Evolutionary conservation across 169 alveolate species (phyloP), one percentile per base, ranked within the genome.

Genomic region (Eimeria brunetti): DNA sequence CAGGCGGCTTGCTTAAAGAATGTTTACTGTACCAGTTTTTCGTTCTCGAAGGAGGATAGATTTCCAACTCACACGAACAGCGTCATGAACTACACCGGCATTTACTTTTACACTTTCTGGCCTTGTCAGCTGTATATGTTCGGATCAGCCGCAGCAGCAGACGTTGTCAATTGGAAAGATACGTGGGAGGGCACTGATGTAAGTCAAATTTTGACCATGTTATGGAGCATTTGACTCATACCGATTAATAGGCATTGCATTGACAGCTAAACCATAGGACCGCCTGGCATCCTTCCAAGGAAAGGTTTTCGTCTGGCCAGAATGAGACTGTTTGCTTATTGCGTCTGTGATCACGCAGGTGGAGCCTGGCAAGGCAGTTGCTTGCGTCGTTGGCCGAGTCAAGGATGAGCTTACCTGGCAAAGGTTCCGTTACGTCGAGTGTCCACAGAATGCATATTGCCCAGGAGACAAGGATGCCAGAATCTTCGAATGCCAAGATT

Each of bases 381-480:
- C 60, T 22, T 93, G 96, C 33, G 81, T 81, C 56, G 73, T 93
- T 44, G 83, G 81, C 41, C 92, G 96, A 27, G 93, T 73, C 4
- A 56, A 30, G 89, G 84, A 51, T 46, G 96, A 93, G 78, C 83
- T 71, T n/a, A 33, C 81, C 41, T 93, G 96, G 96, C 92, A 88
- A 36, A 49, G 88, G 33, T 60, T 93, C 44, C 83, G 78, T 30
- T 93, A 67, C 60, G 89, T 81, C 38, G 96, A 93, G 69, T 93
- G 96, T 36, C 96, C 96, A 22, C 62, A 33, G 73, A 93, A 93
- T 51, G 96, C 96, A 27, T 93, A 83, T 51, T 93, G 96, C 69
- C 96, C 96, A 14, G 96, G 96, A 56, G 93, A 83, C 67, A 58
- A 84, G 53, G 96, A 81, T 22, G 96, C 94, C 91, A 71, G 88